phyloP scores from a whole-genome alignment of 208 protist species.

The Trypanosoma grayi region DNA sequence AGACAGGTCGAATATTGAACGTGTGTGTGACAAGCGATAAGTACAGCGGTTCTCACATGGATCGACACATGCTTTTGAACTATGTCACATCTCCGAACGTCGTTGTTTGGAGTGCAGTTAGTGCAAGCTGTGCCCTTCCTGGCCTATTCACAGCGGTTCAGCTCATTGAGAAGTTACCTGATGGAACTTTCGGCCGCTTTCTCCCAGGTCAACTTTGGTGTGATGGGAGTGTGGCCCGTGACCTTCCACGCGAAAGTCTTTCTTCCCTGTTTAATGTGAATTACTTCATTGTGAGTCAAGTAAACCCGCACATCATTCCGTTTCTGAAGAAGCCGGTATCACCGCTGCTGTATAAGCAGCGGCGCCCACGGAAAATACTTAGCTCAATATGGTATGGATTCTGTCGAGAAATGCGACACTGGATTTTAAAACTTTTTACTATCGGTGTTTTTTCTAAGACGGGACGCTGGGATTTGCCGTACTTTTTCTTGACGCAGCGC shows the following conservation, averaged over 20 bases:
- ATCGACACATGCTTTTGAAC: slow-evolving; percentile 69
- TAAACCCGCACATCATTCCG: slow-evolving; percentile 81
- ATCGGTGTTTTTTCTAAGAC: slow-evolving; percentile 37
- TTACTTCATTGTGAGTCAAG: slow-evolving; percentile 77
- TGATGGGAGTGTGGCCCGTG: slow-evolving; percentile 59
- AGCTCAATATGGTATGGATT: slow-evolving; percentile 28
- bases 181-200: slow-evolving; percentile 44
- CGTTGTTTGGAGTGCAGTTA: slow-evolving; percentile 74
- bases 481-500: slow-evolving; percentile 45
- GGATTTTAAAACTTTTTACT: slow-evolving; percentile 43
- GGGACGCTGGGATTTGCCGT: slow-evolving; percentile 34
- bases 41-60: slow-evolving; percentile 39
- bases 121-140: slow-evolving; percentile 58
- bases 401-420: slow-evolving; percentile 30
- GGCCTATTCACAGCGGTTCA: slow-evolving; percentile 69
- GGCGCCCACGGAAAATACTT: slow-evolving; percentile 20
- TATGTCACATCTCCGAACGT: slow-evolving; percentile 83
- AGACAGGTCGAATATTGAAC: slow-evolving; percentile 77
- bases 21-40: slow-evolving; percentile 66
- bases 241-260: slow-evolving; percentile 65
- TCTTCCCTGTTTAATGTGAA: slow-evolving; percentile 70
- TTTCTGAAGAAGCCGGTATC: slow-evolving; percentile 50
- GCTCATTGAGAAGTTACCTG: slow-evolving; percentile 54
- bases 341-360: slow-evolving; percentile 17
- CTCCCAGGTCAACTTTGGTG: slow-evolving; percentile 55